Base-by-base conservation (phyloP, 345 rosid species). In the Syzygium aromaticum region DNA sequence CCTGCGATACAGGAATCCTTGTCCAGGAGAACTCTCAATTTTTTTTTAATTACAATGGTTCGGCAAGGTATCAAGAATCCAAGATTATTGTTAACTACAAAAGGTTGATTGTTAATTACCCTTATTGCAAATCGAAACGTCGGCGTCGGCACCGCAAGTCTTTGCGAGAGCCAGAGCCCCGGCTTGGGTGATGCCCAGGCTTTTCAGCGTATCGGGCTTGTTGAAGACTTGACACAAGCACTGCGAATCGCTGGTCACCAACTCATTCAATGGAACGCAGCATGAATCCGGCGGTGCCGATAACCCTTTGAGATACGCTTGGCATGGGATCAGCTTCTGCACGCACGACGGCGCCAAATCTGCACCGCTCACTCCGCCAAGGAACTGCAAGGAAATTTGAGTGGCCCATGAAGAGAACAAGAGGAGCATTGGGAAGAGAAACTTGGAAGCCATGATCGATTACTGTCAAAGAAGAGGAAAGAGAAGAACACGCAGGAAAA, bases 221-320 rank as follows among this genome's bases (percentile, higher is more conserved):
- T 77, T 61, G 11, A 93, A 86, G 43, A 87, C 91, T 52, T 84
- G 59, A 87, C 97, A 94, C 6, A 95, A 91, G 87, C 98, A 95
- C 38, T 85, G 64, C 1, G 86, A 19, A 2, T 93, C 91, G 3
- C 89, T 54, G 27, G 82, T 61, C 3, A 95, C 53, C 30, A 92
- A 53, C 19, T 91, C 90, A 86, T 88, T 90, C 88, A 95, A 33
- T 0, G 97, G 95, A 25, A 21, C 14, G 82, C 98, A 95, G 85
- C 98, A 95, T 4, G 91, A 54, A 6, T 86, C 28, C 6, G 96
- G 92, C 8, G 92, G 92, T 4, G 89, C 49, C 54, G 80, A 17
- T 19, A 88, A 3, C 11, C 77, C 49, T n/a, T 86, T 87, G 86
- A 93, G 13, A 83, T 86, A 92, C 0, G 88, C 84, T 33, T 91